phyloP scores from a whole-genome alignment of 257 asterid species.

The Scutellaria barbata region DNA sequence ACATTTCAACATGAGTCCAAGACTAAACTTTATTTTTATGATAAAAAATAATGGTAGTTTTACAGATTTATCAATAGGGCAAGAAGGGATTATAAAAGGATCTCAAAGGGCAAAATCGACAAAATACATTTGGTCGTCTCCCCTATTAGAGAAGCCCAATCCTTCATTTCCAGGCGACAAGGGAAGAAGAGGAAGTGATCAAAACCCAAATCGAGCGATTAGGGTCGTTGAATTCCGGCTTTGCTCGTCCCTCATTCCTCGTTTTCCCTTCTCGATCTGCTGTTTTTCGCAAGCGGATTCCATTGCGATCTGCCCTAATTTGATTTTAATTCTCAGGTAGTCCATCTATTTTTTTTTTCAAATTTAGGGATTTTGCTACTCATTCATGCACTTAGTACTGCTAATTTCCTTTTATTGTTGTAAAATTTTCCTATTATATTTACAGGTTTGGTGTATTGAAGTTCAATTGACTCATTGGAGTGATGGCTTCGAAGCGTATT shows the following conservation, averaged over 20 bases:
- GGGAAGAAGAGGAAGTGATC: conserved; percentile 4
- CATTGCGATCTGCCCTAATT: conserved; percentile 30
- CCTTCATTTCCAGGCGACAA: neutral
- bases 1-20: neutral
- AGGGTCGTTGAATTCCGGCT: conserved; percentile 29
- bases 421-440: neutral
- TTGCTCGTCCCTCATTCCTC: neutral
- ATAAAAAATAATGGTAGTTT: neutral
- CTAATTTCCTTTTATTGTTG: conserved; percentile 1
- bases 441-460: conserved; percentile 1
- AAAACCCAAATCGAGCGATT: conserved; percentile 26
- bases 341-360: neutral
- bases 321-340: conserved; percentile 23
- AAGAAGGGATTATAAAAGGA: neutral
- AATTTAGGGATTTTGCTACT: conserved; percentile 7
- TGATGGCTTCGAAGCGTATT: conserved; percentile 51
- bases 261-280: too few species aligned
- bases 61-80: neutral
- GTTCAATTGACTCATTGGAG: conserved; percentile 24
- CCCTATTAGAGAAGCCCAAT: neutral
- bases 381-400: neutral
- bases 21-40: too few species aligned
- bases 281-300: neutral
- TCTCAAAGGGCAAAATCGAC: conserved; percentile 32
- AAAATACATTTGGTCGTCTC: conserved; percentile 15